Conservation (phyloP, 768 basidiomycete species). For the Amanita jacksonii region DNA sequence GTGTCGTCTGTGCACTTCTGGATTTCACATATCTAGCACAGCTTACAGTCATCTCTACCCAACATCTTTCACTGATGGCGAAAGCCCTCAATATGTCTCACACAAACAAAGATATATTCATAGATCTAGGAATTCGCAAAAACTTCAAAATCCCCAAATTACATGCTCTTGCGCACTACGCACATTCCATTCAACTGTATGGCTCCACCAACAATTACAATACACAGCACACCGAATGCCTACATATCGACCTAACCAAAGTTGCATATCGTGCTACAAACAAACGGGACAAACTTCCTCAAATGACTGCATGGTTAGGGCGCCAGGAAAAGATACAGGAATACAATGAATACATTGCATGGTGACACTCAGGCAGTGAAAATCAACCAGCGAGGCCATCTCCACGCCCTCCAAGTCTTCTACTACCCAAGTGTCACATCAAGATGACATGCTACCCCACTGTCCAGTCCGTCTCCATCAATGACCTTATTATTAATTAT, state of each 20-base stretch:
- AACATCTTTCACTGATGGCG: slow-evolving; percentile 13
- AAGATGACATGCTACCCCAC: neutral
- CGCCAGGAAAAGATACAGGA: neutral
- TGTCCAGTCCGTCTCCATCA: neutral
- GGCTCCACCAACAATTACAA: slow-evolving; percentile 13
- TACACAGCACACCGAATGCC: slow-evolving; percentile 5
- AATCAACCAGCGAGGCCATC: no score
- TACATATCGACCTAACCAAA: neutral
- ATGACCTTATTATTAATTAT: neutral
- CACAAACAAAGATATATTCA: slow-evolving; percentile 14
- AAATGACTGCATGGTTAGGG: neutral
- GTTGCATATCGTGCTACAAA: neutral
- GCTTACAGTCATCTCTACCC: slow-evolving; percentile 10
- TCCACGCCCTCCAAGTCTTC: neutral
- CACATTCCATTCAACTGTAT: slow-evolving; percentile 7
- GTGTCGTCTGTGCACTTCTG: slow-evolving; percentile 12
- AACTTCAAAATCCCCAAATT: slow-evolving; percentile 21
- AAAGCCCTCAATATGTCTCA: slow-evolving; percentile 3
- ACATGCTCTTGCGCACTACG: slow-evolving; percentile 13
- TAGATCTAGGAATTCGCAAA: slow-evolving; percentile 8
- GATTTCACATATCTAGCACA: slow-evolving; percentile 18
- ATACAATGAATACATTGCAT: neutral
- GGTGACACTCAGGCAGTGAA: no score
- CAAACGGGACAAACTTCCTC: neutral
- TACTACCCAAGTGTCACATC: neutral